Conservation (phyloP, 345 rosid species). For the Carallia brachiata region DNA sequence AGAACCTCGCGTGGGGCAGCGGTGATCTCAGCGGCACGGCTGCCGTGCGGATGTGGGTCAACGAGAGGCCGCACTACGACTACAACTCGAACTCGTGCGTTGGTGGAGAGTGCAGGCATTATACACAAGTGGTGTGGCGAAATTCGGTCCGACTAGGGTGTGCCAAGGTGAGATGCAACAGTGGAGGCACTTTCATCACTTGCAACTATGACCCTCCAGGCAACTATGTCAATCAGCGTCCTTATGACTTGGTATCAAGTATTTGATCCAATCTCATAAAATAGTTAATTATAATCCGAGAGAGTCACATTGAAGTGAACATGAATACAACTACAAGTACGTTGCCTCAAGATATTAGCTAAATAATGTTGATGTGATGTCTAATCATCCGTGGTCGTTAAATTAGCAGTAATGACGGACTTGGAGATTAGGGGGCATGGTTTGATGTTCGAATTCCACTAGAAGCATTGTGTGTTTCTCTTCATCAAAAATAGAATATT, state of each 20-base stretch:
- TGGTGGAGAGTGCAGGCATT: conserved; percentile 26
- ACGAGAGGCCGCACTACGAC: conserved; percentile 10
- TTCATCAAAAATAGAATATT: too few relatives aligned
- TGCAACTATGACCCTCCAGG: conserved; percentile 72
- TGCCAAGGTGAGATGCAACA: conserved; percentile 22
- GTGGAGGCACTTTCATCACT: conserved; percentile 25
- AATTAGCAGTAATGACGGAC: too few relatives aligned
- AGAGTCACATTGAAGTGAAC: too few relatives aligned
- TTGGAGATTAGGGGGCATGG: too few relatives aligned
- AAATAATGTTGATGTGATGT: too few relatives aligned
- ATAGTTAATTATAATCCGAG: too few relatives aligned
- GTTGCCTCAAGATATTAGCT: too few relatives aligned
- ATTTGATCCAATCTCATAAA: too few relatives aligned
- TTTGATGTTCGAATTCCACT: too few relatives aligned
- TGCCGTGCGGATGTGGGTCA: conserved; percentile 14
- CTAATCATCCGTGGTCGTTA: too few relatives aligned
- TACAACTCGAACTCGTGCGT: conserved; percentile 11
- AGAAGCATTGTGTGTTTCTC: too few relatives aligned
- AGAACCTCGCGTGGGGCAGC: conserved; percentile 6
- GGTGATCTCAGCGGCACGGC: conserved; percentile 4
- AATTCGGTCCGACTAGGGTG: conserved; percentile 18
- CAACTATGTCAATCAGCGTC: conserved; percentile 45
- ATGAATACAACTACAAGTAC: too few relatives aligned
- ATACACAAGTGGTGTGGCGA: conserved; percentile 33
- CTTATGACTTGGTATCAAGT: conserved; percentile 17